Conservation (phyloP, 2,329 filamentous ascomycete species). For the Allantophomopsis cytisporea region DNA sequence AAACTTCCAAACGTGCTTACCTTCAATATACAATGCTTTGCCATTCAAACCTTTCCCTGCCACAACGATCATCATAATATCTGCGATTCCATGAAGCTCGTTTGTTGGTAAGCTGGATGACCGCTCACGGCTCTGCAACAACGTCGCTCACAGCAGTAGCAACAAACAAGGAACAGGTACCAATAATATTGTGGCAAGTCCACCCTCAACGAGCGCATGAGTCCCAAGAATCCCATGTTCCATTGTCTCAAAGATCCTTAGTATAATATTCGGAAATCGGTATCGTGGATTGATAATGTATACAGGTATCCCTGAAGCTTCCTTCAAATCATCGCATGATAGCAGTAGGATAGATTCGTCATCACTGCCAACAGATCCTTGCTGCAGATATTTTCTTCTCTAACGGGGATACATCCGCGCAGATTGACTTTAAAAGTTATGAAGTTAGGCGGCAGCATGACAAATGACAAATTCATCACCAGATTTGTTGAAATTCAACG, state of each 20-base stretch:
- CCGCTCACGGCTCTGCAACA: conserved; percentile 22
- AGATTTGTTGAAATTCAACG: conserved; percentile 15
- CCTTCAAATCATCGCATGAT: conserved; percentile 12
- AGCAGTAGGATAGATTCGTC: conserved; percentile 21
- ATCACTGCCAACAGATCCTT: not conserved
- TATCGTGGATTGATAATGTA: too few species aligned
- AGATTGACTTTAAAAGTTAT: conserved; percentile 12
- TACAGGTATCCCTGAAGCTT: not conserved
- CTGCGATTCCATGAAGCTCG: conserved; percentile 29
- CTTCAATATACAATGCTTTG: conserved; percentile 32
- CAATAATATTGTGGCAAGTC: conserved; percentile 21
- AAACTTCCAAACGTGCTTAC: conserved; percentile 5
- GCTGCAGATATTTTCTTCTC: conserved; percentile 4
- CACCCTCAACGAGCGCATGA: conserved; percentile 30
- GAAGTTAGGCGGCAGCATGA: conserved; percentile 2
- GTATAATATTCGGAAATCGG: too few species aligned
- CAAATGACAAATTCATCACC: not conserved
- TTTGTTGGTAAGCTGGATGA: conserved; percentile 14
- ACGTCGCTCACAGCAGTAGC: conserved; percentile 24
- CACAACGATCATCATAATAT: conserved; percentile 31
- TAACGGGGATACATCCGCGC: conserved; percentile 5
- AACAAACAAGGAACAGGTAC: conserved; percentile 39
- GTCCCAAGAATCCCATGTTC: conserved; percentile 41
- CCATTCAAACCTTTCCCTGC: conserved; percentile 29
- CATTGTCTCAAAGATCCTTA: too few species aligned